Evolutionary conservation across 2,329 filamentous ascomycete species (phyloP), one percentile per base, ranked within the genome.

Genomic region (Fusarium vanettenii): DNA sequence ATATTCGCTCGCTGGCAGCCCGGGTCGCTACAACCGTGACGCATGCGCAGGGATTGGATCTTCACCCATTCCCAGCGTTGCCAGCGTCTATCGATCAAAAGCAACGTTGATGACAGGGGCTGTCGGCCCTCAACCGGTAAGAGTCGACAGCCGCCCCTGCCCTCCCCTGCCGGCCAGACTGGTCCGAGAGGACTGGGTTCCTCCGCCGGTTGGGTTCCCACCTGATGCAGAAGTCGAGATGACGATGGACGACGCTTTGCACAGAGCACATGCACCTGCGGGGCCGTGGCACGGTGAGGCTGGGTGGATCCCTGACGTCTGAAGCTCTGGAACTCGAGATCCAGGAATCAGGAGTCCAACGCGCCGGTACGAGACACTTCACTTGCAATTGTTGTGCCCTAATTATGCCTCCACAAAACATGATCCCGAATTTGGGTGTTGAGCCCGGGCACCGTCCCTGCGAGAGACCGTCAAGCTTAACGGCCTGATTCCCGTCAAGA

Each of bases 321-420:
- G 52, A 68, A 76, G 75, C 74, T 77, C 60, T 70, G 66, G 69
- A 75, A 64, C 67, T 69, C 62, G 25, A 75, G 68, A 66, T 71
- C 65, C 66, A 76, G 67, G 67, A 72, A 72, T 69, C 69, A 71
- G 67, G 65, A 72, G 73, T 66, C 79, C 79, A 77, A 78, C 75
- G 72, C 68, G 73, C 65, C 69, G 73, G 76, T 74, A 79, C 73
- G 41, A 74, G 71, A 65, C 66, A 68, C 59, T 72, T 79, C 55
- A 61, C 66, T 66, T 64, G 67, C 72, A 67, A 72, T 71, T 78
- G 77, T 76, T 76, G 71, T 80, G 79, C 79, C 79, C 79, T 80
- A 80, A 79, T 70, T 69, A 56, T 72, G 68, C 71, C 73, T 75
- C 78, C 79, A 80, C 79, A 76, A 64, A 50, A 52, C 66, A 43